Conservation (phyloP, 2,329 filamentous ascomycete genomes). For the Trichoderma sp. region DNA sequence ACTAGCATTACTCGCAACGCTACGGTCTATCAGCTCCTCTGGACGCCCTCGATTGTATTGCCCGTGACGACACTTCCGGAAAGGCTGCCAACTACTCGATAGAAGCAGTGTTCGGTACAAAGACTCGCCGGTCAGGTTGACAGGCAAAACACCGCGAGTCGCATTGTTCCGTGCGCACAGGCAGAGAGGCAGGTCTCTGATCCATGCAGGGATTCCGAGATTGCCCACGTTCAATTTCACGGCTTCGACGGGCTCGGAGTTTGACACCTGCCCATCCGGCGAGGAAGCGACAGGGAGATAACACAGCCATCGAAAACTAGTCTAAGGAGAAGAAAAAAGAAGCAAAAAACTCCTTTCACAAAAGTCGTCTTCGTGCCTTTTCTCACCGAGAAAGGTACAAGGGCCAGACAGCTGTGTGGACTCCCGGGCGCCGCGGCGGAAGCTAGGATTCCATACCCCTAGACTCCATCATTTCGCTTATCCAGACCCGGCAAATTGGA, state of each 20-base stretch:
- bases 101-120: background rate
- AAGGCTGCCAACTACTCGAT: background rate
- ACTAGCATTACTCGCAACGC: constrained; percentile 25
- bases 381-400: constrained; percentile 23
- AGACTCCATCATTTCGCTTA: constrained; percentile 43
- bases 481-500: constrained; percentile 41
- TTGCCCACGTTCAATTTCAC: constrained; percentile 19
- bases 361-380: constrained; percentile 13
- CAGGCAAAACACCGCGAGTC: constrained; percentile 10
- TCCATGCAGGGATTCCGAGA: constrained; percentile 21
- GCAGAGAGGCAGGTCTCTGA: constrained; percentile 11
- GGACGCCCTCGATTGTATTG: constrained; percentile 7
- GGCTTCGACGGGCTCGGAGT: constrained; percentile 21
- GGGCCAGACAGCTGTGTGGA: constrained; percentile 13
- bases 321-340: background rate
- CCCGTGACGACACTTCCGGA: background rate
- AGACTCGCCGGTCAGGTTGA: constrained; percentile 1
- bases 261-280: constrained; percentile 24
- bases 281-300: constrained; percentile 20
- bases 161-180: constrained; percentile 12
- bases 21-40: background rate
- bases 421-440: constrained; percentile 21
- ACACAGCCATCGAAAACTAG: constrained; percentile 5
- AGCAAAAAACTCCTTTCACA: constrained; percentile 15
- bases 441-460: constrained; percentile 34